These are phyloP conservation scores for Trametes cubensis DNA, from an alignment of 768 basidiomycete genomes.

Conservation along the genomic window DNA sequence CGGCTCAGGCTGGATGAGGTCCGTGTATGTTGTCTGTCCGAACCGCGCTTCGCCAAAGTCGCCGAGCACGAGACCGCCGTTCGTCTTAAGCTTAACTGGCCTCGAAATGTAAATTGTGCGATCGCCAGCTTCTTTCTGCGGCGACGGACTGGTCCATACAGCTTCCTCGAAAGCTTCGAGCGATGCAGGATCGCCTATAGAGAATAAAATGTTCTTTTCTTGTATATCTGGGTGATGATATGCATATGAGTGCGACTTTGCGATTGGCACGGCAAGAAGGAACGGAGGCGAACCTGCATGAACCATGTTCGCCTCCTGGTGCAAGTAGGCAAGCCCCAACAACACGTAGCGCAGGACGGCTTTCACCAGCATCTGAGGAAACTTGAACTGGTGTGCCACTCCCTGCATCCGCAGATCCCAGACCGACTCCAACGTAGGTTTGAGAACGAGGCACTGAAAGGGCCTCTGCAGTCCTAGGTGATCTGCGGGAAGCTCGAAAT, in stretches of 20 bases:
- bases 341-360: neutral
- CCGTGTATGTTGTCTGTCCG: constrained; percentile 8
- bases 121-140: constrained; percentile 16
- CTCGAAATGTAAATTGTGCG: constrained; percentile 17
- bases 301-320: constrained; percentile 15
- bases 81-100: neutral
- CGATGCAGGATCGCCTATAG: neutral
- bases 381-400: neutral
- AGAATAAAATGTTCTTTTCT: constrained; percentile 18
- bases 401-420: neutral
- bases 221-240: constrained; percentile 10
- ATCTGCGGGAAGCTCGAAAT: constrained; percentile 3
- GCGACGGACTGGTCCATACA: neutral
- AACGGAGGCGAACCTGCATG: constrained; percentile 15
- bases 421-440: constrained; percentile 3
- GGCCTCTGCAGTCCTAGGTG: neutral
- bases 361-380: neutral
- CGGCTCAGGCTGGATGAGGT: constrained; percentile 29
- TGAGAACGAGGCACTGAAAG: constrained; percentile 6
- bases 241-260: neutral
- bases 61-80: constrained; percentile 18
- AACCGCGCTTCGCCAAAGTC: constrained; percentile 32
- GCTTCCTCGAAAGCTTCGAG: constrained; percentile 3
- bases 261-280: neutral
- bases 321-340: constrained; percentile 16